These are phyloP conservation scores for Apiotrichum laibachii DNA, from an alignment of 1,284 basidiomycete genomes.

Conservation along the genomic window DNA sequence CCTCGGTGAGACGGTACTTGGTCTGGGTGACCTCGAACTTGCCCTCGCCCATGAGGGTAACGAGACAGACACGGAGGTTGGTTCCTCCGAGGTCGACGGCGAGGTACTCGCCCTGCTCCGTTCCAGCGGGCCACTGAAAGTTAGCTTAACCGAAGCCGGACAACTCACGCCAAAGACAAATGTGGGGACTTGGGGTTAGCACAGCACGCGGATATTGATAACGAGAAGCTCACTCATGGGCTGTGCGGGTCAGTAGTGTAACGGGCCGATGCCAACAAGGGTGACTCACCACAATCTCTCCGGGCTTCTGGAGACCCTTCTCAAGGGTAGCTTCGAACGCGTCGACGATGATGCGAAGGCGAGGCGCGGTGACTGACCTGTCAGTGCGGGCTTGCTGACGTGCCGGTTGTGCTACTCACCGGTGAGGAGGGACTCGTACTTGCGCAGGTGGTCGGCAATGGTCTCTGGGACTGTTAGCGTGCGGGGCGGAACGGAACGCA, in stretches of 20 bases:
- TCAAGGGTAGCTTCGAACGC: constrained; percentile 92
- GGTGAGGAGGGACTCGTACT: constrained; percentile 76
- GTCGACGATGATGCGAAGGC: constrained; percentile 96
- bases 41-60: constrained; percentile 83
- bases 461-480: constrained; percentile 37
- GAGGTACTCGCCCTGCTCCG: constrained; percentile 86
- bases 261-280: not conserved
- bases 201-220: not conserved
- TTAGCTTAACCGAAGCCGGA: not conserved
- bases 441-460: constrained; percentile 83
- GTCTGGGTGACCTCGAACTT: constrained; percentile 98
- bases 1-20: constrained; percentile 94
- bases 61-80: constrained; percentile 95
- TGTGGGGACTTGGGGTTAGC: constrained; percentile 68
- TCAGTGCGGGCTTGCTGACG: constrained; percentile 1
- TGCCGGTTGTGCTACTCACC: constrained; percentile 25
- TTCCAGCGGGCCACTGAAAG: constrained; percentile 75
- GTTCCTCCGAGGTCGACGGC: constrained; percentile 96
- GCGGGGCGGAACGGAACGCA: constrained; percentile 16
- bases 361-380: constrained; percentile 71
- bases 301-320: constrained; percentile 73
- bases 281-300: constrained; percentile 80
- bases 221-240: constrained; percentile 24
- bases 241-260: constrained; percentile 11
- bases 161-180: constrained; percentile 76